Conservation (phyloP, 176 grass and related monocot genomes). For the Cenchrus purpureus region DNA sequence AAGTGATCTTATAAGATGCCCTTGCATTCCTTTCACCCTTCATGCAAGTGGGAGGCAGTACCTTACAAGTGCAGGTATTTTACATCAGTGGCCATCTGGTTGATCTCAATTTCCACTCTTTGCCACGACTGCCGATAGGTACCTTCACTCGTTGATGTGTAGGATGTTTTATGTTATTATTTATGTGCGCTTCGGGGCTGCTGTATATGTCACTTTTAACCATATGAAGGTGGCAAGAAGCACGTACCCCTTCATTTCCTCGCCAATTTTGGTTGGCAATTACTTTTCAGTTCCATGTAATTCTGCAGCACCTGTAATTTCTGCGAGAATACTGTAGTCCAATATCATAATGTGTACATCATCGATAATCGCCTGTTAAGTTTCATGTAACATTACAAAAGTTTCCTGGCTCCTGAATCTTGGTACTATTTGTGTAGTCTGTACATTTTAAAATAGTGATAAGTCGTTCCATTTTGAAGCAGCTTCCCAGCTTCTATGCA, state of each 20-base stretch:
- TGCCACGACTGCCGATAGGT: neutral
- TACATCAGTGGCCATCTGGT: conserved; percentile 13
- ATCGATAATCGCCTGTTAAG: neutral
- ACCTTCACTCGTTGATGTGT: conserved; percentile 11
- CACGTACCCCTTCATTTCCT: conserved; percentile 7
- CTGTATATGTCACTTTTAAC: conserved; percentile 16
- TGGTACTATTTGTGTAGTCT: neutral
- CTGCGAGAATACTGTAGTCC: neutral
- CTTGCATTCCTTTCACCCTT: conserved; percentile 12
- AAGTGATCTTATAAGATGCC: conserved; percentile 16
- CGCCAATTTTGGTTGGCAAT: conserved; percentile 52
- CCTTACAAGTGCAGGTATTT: conserved; percentile 8
- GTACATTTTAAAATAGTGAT: neutral
- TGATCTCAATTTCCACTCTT: conserved; percentile 3
- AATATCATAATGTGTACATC: conserved; percentile 38
- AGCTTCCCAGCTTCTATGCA: neutral
- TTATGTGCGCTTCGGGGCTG: neutral
- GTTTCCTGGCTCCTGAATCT: neutral
- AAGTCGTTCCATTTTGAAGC: neutral
- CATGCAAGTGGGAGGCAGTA: neutral
- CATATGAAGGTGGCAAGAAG: conserved; percentile 17
- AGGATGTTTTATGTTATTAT: conserved; percentile 21
- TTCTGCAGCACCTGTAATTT: conserved; percentile 25
- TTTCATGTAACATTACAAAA: conserved; percentile 15
- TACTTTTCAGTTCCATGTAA: conserved; percentile 41